These are phyloP conservation scores for Tylopilus sp. DNA, from an alignment of 768 basidiomycete species.

Conservation along the genomic window DNA sequence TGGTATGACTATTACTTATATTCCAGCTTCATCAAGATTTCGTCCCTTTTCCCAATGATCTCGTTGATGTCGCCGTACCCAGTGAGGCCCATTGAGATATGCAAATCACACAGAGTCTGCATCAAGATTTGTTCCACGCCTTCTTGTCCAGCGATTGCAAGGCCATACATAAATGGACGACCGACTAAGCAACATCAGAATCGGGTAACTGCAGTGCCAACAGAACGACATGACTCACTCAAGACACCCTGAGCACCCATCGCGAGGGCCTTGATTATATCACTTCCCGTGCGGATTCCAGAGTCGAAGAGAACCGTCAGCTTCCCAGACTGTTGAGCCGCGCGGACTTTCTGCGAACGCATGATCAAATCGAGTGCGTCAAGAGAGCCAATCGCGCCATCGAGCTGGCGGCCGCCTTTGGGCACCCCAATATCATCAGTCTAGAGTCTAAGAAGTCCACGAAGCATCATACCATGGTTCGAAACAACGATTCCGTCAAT, in stretches of 20 bases:
- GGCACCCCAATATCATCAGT: background rate
- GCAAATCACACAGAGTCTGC: conserved; percentile 64
- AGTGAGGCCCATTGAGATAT: conserved; percentile 58
- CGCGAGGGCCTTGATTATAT: conserved; percentile 81
- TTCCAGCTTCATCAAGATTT: conserved; percentile 20
- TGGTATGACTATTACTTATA: conserved; percentile 13
- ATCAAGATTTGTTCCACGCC: conserved; percentile 75
- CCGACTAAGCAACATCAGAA: conserved; percentile 44
- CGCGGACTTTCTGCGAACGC: conserved; percentile 53
- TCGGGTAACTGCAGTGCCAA: background rate
- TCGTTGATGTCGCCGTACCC: conserved; percentile 60
- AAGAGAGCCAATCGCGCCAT: conserved; percentile 75
- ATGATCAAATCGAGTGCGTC: conserved; percentile 70
- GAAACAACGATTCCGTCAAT: conserved; percentile 47
- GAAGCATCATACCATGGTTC: conserved; percentile 32
- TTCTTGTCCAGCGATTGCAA: conserved; percentile 63
- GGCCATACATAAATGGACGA: conserved; percentile 73
- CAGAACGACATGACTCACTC: conserved; percentile 39
- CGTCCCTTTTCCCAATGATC: conserved; percentile 51
- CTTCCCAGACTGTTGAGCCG: conserved; percentile 56
- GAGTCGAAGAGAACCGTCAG: conserved; percentile 66
- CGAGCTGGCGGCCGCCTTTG: conserved; percentile 70
- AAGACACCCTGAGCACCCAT: conserved; percentile 82
- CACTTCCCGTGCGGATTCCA: conserved; percentile 79
- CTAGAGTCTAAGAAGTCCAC: background rate